Evolutionary conservation across 2,329 filamentous ascomycete genomes (phyloP), one percentile per base, ranked within the genome.

Genomic region (Neofusicoccum sp.): DNA sequence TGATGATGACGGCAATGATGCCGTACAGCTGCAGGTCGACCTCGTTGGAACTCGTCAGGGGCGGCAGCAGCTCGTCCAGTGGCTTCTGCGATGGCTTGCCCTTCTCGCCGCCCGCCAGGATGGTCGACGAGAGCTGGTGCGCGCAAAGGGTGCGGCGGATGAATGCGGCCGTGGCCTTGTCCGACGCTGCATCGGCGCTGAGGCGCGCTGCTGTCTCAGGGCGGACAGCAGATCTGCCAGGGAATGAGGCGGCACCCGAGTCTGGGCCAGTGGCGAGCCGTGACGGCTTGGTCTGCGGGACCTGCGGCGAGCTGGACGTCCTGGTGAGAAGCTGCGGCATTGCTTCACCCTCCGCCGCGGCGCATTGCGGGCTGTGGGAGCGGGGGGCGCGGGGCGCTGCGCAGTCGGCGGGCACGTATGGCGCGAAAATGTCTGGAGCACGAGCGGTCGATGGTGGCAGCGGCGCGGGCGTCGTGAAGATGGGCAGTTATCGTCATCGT

Each of bases 11-110:
- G 57, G 95, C 90, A 63, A 99, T 87, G 63, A 98, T 84, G 30
- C 91, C 93, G 73, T 98, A 99, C 4, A 99, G 83, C 76, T 99
- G 90, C 61, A 96, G 79, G 74, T 99, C 95, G 62, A 98, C 86
- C 67, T 96, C 91, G 74, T 96, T 96, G 56, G 91, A 92, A 78
- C 92, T 96, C 51, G 93, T 98, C 70, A 99, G 81, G 40, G 93
- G 92, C 62, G 93, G 95, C 47, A 99, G 80, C 44, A 96, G 80
- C 67, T 93, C 89, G 63, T 96, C 87, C 66, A 96, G 87, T 51
- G 90, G 84, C 68, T 80, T 80, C 45, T 83, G 84, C 67, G 76
- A 88, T 80, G 76, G 89, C 79, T 66, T 79, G 72, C 67, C 76
- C 48, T 82, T 78, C 60, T 87, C 82, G 47, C 75, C 77, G 62